Percentiles rank a stretch among this genome's conserved stretches.
phyloP scores from a whole-genome alignment of 371 early-diverging fungal genomes.

The Zopfochytrium polystomum region DNA sequence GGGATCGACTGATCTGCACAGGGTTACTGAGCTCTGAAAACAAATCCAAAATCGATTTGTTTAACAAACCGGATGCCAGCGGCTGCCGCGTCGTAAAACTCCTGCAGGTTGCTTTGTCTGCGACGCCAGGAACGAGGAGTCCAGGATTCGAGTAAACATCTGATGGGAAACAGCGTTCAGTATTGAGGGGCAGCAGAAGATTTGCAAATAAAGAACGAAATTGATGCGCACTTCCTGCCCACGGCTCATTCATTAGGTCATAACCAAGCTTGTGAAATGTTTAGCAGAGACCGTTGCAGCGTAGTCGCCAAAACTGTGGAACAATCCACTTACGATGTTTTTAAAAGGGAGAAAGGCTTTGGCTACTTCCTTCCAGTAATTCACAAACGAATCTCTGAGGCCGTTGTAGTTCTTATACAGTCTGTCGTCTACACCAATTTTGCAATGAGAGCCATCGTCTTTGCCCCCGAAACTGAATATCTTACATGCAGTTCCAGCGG shows the following conservation, averaged over 20 bases:
- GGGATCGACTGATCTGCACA: slow-evolving; percentile 49
- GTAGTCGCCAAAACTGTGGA: slow-evolving; percentile 54
- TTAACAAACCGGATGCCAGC: slow-evolving; percentile 48
- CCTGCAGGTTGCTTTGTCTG: slow-evolving; percentile 11
- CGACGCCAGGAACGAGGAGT: slow-evolving; percentile 21
- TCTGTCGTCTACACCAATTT: slow-evolving; percentile 33
- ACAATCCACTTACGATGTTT: slow-evolving; percentile 31
- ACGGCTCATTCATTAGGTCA: slow-evolving; percentile 54
- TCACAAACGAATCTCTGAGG: slow-evolving; percentile 49
- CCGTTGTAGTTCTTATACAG: slow-evolving; percentile 55
- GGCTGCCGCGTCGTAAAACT: slow-evolving; percentile 15
- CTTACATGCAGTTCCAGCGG: no score
- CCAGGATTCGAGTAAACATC: slow-evolving; percentile 12
- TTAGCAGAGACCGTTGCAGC: slow-evolving; percentile 21
- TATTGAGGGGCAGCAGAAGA: background rate
- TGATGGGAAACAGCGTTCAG: background rate
- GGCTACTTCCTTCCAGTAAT: slow-evolving; percentile 53
- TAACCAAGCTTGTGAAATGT: slow-evolving; percentile 58
- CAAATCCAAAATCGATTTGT: slow-evolving; percentile 42
- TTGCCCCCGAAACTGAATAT: no score
- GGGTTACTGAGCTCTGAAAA: slow-evolving; percentile 22
- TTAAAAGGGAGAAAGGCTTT: no score
- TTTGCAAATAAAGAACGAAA: background rate
- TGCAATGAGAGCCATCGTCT: no score
- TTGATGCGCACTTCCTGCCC: background rate